A percentile compares a stretch with the other conserved stretches of the same genome.
phyloP scores from a whole-genome alignment of 1,284 basidiomycete species.

The Sanghuangporus baumii region DNA sequence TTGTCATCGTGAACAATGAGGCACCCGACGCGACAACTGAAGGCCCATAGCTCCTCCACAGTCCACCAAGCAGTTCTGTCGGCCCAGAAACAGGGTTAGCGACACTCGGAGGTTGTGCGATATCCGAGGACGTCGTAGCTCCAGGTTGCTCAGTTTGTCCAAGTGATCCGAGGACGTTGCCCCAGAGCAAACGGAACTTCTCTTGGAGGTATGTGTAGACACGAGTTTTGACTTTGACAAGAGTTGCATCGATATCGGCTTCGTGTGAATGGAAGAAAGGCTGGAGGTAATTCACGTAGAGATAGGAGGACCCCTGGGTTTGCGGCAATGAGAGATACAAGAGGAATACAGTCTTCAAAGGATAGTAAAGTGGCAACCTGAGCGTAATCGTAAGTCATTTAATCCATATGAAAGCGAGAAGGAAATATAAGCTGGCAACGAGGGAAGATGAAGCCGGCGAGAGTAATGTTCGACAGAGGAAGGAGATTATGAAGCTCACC shows the following conservation, averaged over 20 bases:
- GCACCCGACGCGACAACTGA: constrained; percentile 60
- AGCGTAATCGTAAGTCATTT: constrained; percentile 12
- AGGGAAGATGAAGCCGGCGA: neutral
- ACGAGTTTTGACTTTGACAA: constrained; percentile 55
- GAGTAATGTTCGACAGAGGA: neutral
- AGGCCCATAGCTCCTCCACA: constrained; percentile 75
- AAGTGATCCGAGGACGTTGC: constrained; percentile 42
- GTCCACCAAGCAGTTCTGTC: constrained; percentile 51
- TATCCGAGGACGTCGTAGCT: constrained; percentile 30
- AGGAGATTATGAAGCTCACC: constrained; percentile 36
- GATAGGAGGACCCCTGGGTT: constrained; percentile 75
- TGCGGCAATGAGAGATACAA: constrained; percentile 90
- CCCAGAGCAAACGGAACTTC: constrained; percentile 57
- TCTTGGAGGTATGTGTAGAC: constrained; percentile 63
- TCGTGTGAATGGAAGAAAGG: constrained; percentile 79
- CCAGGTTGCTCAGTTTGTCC: constrained; percentile 32
- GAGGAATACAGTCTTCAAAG: constrained; percentile 78
- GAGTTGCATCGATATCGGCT: constrained; percentile 70
- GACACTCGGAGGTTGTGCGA: constrained; percentile 38
- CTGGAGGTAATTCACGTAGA: constrained; percentile 72
- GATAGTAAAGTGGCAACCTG: constrained; percentile 88
- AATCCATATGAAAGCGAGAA: neutral
- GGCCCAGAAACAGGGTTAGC: constrained; percentile 57
- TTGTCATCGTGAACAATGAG: constrained; percentile 47
- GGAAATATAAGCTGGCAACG: neutral